A percentile compares a stretch with the other conserved stretches of the same genome.
Evolutionary conservation across 2,329 filamentous ascomycete species (phyloP).

Genomic region (Mollisia scopiformis): DNA sequence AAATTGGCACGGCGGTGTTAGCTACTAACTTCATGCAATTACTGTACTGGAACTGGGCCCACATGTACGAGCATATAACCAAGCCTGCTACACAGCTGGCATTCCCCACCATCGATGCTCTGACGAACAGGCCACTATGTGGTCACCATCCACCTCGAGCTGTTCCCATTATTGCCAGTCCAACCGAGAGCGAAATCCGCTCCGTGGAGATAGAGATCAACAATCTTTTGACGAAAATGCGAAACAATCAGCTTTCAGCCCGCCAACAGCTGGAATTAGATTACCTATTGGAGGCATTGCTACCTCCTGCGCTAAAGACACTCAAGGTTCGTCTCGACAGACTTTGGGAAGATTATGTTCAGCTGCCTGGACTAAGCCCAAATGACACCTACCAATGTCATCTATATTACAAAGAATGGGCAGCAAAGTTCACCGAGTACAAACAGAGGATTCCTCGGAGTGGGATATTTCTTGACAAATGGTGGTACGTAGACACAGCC

Average conservation of each 20-base stretch:
- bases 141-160: background rate
- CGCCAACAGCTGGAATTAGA: slow-evolving; percentile 4
- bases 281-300: slow-evolving; percentile 8
- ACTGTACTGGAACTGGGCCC: too few relatives aligned
- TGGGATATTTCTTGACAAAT: slow-evolving; percentile 11
- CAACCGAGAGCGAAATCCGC: slow-evolving; percentile 9
- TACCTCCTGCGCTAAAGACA: background rate
- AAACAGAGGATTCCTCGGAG: background rate
- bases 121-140: background rate
- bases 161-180: background rate
- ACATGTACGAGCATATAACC: too few relatives aligned
- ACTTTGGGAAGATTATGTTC: background rate
- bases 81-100: too few relatives aligned
- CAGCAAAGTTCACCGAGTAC: slow-evolving; percentile 1
- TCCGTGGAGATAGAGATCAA: slow-evolving; percentile 21
- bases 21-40: too few relatives aligned
- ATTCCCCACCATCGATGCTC: background rate
- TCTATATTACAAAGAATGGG: too few relatives aligned
- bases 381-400: background rate
- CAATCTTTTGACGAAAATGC: slow-evolving; percentile 10
- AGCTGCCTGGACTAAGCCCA: background rate
- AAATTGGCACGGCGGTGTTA: too few relatives aligned
- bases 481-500: slow-evolving; percentile 4
- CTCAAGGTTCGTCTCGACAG: background rate
- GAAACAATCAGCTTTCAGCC: background rate